Evolutionary conservation across 164 flowering plant species (phyloP).

Genomic region (Annona squamosa): DNA sequence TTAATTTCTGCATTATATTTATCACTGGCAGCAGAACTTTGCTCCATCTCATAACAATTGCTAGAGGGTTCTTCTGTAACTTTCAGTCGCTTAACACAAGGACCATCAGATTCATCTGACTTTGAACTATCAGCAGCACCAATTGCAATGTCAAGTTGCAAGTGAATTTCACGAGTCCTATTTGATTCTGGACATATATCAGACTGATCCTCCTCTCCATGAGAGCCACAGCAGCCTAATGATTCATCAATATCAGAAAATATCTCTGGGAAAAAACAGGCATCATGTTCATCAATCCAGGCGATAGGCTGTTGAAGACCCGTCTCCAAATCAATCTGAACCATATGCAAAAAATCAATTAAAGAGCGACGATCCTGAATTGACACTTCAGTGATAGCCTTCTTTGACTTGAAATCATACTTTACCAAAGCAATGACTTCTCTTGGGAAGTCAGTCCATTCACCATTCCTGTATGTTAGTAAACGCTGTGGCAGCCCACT

Average conservation of each 20-base stretch:
- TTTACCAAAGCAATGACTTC: slow-evolving; percentile 30
- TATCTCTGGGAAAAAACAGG: slow-evolving; percentile 74
- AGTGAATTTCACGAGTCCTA: slow-evolving; percentile 45
- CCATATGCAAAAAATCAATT: slow-evolving; percentile 71
- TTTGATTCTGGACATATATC: slow-evolving; percentile 19
- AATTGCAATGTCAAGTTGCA: slow-evolving; percentile 68
- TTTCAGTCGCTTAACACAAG: slow-evolving; percentile 29
- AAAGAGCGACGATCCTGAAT: slow-evolving; percentile 33
- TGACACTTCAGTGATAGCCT: slow-evolving; percentile 46
- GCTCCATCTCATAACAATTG: slow-evolving; percentile 15
- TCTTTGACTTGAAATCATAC: slow-evolving; percentile 48
- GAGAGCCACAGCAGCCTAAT: slow-evolving; percentile 15
- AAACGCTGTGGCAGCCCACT: slow-evolving; percentile 57
- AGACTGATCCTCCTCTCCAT: slow-evolving; percentile 15
- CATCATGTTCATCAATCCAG: slow-evolving; percentile 80
- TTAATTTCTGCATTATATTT: slow-evolving; percentile 17
- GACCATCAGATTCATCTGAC: slow-evolving; percentile 41
- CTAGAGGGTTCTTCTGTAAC: slow-evolving; percentile 24
- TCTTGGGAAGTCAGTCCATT: slow-evolving; percentile 64
- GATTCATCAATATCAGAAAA: slow-evolving; percentile 24
- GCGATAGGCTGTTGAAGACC: slow-evolving; percentile 59
- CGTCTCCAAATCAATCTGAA: slow-evolving; percentile 45
- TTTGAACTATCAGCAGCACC: slow-evolving; percentile 28
- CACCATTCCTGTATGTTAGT: slow-evolving; percentile 53
- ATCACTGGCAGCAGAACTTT: slow-evolving; percentile 23